Percentiles rank a stretch among this genome's conserved stretches.
phyloP scores from a whole-genome alignment of 2,329 filamentous ascomycete genomes.

The Ophiobolus disseminans region DNA sequence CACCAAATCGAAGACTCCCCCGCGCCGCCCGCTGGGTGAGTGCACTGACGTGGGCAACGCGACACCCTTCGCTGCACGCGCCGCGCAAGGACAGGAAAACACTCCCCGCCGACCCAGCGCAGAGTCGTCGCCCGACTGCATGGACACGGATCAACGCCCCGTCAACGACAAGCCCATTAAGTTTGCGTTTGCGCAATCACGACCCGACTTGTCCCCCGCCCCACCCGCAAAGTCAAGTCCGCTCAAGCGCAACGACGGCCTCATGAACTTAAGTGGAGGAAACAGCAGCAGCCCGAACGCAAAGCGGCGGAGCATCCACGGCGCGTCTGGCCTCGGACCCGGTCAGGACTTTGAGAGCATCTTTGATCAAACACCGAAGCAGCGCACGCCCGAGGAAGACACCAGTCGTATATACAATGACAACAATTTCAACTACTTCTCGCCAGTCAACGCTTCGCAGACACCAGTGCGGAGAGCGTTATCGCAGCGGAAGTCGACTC shows the following conservation, averaged over 20 bases:
- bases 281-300: constrained; percentile 84
- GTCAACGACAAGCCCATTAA: constrained; percentile 55
- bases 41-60: constrained; percentile 76
- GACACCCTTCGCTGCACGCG: constrained; percentile 59
- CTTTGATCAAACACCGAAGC: constrained; percentile 66
- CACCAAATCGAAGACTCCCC: constrained; percentile 77
- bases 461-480: constrained; percentile 60
- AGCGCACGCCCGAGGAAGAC: constrained; percentile 27
- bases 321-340: constrained; percentile 65
- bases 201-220: constrained; percentile 46
- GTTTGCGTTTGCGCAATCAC: constrained; percentile 52
- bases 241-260: constrained; percentile 88
- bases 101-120: constrained; percentile 43
- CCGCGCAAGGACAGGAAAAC: constrained; percentile 57
- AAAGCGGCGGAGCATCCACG: constrained; percentile 88
- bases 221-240: constrained; percentile 74
- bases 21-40: constrained; percentile 74
- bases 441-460: constrained; percentile 36
- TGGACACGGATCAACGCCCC: constrained; percentile 52
- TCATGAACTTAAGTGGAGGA: constrained; percentile 83
- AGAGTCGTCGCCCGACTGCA: constrained; percentile 30
- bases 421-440: constrained; percentile 29
- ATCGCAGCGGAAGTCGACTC: constrained; percentile 82
- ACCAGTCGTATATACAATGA: constrained; percentile 35
- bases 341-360: constrained; percentile 75